phyloP scores from a whole-genome alignment of 306 rosid genomes.

The Mimosa bimucronata region DNA sequence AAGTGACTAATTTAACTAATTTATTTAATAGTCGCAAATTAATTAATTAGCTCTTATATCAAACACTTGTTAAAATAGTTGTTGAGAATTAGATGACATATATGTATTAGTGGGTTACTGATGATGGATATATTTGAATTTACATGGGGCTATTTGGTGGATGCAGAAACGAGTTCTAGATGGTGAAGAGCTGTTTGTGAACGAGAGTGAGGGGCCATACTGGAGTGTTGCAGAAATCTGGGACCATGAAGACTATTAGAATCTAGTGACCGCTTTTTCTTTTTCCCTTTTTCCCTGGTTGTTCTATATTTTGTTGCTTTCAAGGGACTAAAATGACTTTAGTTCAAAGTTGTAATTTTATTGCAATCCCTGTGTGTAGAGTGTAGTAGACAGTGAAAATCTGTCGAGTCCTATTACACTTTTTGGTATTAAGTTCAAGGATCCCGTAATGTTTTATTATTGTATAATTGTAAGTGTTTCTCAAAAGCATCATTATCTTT shows the following conservation, averaged over 20 bases:
- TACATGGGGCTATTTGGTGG: background rate
- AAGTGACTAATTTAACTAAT: too few species aligned
- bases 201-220: constrained; percentile 33
- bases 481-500: background rate
- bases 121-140: background rate
- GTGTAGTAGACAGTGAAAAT: background rate
- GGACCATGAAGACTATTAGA: constrained; percentile 54
- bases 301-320: background rate
- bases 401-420: background rate
- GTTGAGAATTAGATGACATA: background rate
- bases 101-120: background rate
- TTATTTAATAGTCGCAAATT: too few species aligned
- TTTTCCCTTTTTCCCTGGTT: background rate
- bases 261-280: background rate
- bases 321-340: background rate
- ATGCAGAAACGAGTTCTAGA: constrained; percentile 34
- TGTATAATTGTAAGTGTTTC: background rate
- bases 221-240: constrained; percentile 44
- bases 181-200: constrained; percentile 37
- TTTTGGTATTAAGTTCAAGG: background rate
- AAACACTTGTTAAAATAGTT: too few species aligned
- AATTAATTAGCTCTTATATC: too few species aligned
- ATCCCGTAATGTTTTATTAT: background rate
- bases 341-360: background rate
- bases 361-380: background rate